Conservation (phyloP, 352 stramenopile species). For the Pythium volutum region DNA sequence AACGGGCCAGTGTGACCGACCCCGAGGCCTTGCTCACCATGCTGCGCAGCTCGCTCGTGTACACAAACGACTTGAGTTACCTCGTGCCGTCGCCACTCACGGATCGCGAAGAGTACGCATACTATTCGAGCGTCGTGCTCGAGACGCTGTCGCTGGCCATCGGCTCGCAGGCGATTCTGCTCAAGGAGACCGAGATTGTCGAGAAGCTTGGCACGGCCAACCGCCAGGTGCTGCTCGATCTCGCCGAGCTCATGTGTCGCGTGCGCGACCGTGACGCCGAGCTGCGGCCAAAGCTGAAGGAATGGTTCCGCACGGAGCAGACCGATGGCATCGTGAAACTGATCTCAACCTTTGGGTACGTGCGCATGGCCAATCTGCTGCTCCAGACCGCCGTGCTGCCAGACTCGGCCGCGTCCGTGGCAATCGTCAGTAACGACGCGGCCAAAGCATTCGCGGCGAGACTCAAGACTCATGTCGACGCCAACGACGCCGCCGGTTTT, state of each 20-base stretch:
- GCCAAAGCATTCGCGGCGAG: too few relatives aligned
- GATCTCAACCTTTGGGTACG: too few relatives aligned
- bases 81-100: conserved; percentile 11
- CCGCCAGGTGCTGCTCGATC: conserved; percentile 1
- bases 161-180: background rate
- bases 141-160: conserved; percentile 14
- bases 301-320: background rate
- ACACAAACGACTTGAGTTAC: conserved; percentile 9
- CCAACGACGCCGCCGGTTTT: too few relatives aligned
- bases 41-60: conserved; percentile 14
- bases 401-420: too few relatives aligned
- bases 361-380: too few relatives aligned
- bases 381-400: too few relatives aligned
- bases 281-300: too few relatives aligned
- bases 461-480: too few relatives aligned
- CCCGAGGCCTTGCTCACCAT: conserved; percentile 6
- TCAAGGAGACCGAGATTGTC: background rate
- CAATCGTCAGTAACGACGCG: too few relatives aligned
- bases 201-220: background rate
- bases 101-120: conserved; percentile 1
- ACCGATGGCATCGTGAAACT: background rate
- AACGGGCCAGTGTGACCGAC: background rate
- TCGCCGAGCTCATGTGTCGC: conserved; percentile 11
- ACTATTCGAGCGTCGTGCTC: conserved; percentile 20
- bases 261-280: background rate